Evolutionary conservation across 805 yeast species (phyloP).

Genomic region (Candida glaebosa): DNA sequence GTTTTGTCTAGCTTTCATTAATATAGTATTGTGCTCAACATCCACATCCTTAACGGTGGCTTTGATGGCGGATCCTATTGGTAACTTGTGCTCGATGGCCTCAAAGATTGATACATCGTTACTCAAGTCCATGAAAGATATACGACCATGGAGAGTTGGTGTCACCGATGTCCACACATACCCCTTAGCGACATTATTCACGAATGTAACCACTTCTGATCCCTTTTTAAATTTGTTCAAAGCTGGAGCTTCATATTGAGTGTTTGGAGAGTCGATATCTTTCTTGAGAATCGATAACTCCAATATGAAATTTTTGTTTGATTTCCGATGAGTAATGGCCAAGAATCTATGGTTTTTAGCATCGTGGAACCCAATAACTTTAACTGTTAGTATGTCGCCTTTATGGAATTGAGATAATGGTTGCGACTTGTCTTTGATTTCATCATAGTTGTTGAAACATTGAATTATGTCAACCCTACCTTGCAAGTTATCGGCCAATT

Average conservation of each 20-base stretch:
- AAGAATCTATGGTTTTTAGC: slow-evolving; percentile 62
- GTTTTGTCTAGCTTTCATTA: slow-evolving; percentile 48
- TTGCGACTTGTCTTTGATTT: slow-evolving; percentile 52
- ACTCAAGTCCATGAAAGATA: slow-evolving; percentile 62
- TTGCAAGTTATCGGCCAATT: slow-evolving; percentile 69
- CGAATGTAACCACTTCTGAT: slow-evolving; percentile 51
- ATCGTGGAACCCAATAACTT: slow-evolving; percentile 76
- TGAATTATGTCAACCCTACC: slow-evolving; percentile 81
- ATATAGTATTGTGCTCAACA: slow-evolving; percentile 46
- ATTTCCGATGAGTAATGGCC: slow-evolving; percentile 56
- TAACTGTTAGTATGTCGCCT: slow-evolving; percentile 58
- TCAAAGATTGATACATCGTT: slow-evolving; percentile 47
- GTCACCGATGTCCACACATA: slow-evolving; percentile 66
- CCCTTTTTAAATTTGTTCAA: slow-evolving; percentile 48
- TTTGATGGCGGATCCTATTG: slow-evolving; percentile 68
- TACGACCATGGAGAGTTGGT: slow-evolving; percentile 63
- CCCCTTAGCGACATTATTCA: slow-evolving; percentile 62
- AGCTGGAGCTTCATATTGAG: slow-evolving; percentile 25
- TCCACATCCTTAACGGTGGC: slow-evolving; percentile 56
- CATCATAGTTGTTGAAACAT: slow-evolving; percentile 50
- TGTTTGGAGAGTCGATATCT: slow-evolving; percentile 25
- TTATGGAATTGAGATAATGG: slow-evolving; percentile 59
- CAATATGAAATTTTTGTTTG: slow-evolving; percentile 51
- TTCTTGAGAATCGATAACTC: slow-evolving; percentile 60
- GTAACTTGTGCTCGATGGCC: slow-evolving; percentile 54